Percentiles rank a stretch among this genome's conserved stretches.
Evolutionary conservation across 2,329 filamentous ascomycete genomes (phyloP).

Genomic region (Trichoderma brevicompactum): DNA sequence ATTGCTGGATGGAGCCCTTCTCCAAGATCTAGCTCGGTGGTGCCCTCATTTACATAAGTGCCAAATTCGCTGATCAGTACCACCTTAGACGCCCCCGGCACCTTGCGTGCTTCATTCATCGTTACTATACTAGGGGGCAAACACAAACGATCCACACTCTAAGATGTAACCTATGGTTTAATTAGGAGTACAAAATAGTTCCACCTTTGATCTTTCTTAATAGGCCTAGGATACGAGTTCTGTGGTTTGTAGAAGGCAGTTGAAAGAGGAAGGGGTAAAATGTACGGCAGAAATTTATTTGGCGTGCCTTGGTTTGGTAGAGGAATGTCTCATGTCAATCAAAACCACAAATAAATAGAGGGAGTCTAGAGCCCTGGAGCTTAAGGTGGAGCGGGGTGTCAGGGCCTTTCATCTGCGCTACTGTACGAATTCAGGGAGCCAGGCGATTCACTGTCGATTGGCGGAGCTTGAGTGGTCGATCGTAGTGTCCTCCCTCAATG

Average conservation of each 20-base stretch:
- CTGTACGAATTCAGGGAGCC: background rate
- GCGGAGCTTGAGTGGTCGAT: background rate
- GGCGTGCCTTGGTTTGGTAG: background rate
- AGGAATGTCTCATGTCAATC: background rate
- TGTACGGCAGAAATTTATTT: background rate
- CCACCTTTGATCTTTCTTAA: background rate
- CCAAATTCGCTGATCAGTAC: background rate
- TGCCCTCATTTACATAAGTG: background rate
- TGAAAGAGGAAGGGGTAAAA: background rate
- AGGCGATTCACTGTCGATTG: background rate
- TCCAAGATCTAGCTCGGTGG: background rate
- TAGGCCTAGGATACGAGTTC: background rate
- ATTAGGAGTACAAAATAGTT: background rate
- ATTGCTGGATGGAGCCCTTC: background rate
- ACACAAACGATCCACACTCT: background rate
- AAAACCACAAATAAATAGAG: background rate
- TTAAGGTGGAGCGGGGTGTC: background rate
- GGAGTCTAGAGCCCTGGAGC: background rate
- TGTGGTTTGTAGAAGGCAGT: background rate
- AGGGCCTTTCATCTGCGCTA: background rate
- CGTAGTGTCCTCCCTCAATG: background rate
- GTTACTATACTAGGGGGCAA: background rate
- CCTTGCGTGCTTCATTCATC: background rate
- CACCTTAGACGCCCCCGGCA: background rate
- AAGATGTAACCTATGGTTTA: background rate